phyloP scores from a whole-genome alignment of 768 basidiomycete species.

The Dendrothele bispora region DNA sequence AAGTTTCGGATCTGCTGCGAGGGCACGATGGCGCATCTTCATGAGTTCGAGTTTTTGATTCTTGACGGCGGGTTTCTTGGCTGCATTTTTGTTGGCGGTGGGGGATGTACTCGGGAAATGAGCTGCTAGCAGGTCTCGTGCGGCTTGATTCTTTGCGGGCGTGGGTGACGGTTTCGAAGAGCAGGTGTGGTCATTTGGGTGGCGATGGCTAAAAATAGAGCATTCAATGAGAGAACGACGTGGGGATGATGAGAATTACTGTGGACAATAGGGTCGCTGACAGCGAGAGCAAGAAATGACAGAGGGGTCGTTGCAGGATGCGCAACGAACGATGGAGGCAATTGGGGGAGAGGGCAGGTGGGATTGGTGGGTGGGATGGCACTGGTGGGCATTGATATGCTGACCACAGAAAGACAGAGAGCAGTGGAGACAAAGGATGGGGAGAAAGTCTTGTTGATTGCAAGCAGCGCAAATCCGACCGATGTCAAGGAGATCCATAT shows the following conservation, averaged over 20 bases:
- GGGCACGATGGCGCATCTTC: slow-evolving; percentile 73
- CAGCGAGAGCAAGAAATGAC: slow-evolving; percentile 55
- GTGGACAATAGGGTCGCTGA: slow-evolving; percentile 58
- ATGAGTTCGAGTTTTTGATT: slow-evolving; percentile 57
- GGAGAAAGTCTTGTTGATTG: slow-evolving; percentile 70
- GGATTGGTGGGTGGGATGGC: slow-evolving; percentile 25
- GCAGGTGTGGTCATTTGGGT: slow-evolving; percentile 63
- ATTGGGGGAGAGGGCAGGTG: slow-evolving; percentile 12
- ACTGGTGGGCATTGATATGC: slow-evolving; percentile 68
- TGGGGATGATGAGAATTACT: slow-evolving; percentile 38
- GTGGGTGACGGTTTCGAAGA: slow-evolving; percentile 17
- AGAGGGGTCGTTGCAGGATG: slow-evolving; percentile 55
- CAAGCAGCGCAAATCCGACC: slow-evolving; percentile 74
- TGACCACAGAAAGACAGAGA: slow-evolving; percentile 56
- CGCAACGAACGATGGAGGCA: slow-evolving; percentile 50
- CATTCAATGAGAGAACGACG: slow-evolving; percentile 7
- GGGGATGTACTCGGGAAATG: slow-evolving; percentile 39
- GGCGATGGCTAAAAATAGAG: slow-evolving; percentile 56
- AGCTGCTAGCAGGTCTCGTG: slow-evolving; percentile 53
- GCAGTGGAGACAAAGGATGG: slow-evolving; percentile 65
- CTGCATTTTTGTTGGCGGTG: slow-evolving; percentile 18
- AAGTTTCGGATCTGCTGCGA: slow-evolving; percentile 62
- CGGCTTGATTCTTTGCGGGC: slow-evolving; percentile 41
- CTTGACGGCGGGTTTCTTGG: slow-evolving; percentile 9
- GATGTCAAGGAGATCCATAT: slow-evolving; percentile 50